phyloP scores from a whole-genome alignment of 2,329 filamentous ascomycete genomes.

The Ilyonectria sp. region DNA sequence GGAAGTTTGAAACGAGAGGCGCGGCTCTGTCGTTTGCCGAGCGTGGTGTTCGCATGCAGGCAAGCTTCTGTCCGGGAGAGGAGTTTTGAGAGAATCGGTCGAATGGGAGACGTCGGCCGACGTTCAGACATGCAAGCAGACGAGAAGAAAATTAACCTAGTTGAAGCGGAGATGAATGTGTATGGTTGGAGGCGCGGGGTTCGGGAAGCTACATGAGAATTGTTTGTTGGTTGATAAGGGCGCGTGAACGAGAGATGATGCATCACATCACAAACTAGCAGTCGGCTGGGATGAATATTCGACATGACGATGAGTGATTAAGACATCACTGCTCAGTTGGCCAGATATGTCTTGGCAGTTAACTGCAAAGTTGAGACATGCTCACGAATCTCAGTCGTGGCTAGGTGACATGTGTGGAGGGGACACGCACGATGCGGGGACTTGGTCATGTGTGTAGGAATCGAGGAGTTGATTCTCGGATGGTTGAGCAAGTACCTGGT shows the following conservation, averaged over 20 bases:
- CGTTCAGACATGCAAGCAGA: not conserved
- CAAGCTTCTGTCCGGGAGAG: slow-evolving; percentile 1
- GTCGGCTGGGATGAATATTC: not conserved
- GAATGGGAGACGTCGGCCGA: slow-evolving; percentile 1
- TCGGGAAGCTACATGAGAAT: slow-evolving; percentile 7
- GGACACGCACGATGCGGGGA: not conserved
- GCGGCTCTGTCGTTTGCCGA: not conserved
- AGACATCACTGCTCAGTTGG: slow-evolving; percentile 17
- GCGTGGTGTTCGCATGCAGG: slow-evolving; percentile 5
- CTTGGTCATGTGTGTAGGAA: not conserved
- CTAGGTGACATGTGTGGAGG: not conserved
- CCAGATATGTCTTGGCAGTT: slow-evolving; percentile 15
- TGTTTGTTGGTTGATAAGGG: not conserved
- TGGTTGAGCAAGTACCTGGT: slow-evolving; percentile 4
- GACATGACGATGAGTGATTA: not conserved
- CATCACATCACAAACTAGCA: not conserved
- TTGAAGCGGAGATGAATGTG: slow-evolving; percentile 9
- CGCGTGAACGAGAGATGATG: not conserved
- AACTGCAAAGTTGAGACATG: slow-evolving; percentile 34
- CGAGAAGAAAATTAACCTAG: not conserved
- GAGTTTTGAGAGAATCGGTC: not conserved
- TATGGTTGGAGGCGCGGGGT: slow-evolving; percentile 4
- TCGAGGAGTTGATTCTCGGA: not conserved
- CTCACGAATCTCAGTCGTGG: not conserved
- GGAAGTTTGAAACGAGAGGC: slow-evolving; percentile 26